Conservation (phyloP, 768 basidiomycete genomes). For the Mycena albidolilacea region DNA sequence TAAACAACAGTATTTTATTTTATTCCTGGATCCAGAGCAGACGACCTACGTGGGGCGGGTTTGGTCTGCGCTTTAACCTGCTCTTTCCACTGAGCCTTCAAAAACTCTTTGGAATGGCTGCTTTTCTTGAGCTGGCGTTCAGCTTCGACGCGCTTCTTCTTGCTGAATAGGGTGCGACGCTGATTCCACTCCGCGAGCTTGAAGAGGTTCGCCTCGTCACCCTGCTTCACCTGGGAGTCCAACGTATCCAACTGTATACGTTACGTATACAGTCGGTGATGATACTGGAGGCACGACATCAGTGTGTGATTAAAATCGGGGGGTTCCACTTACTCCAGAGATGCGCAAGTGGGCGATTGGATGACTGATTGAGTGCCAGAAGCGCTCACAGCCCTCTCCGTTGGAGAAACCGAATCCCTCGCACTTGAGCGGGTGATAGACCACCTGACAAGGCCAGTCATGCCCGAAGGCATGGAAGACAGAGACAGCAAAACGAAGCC, state of each 20-base stretch:
- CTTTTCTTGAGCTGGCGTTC: not conserved
- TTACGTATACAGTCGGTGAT: constrained; percentile 46
- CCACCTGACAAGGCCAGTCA: constrained; percentile 55
- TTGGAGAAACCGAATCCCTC: constrained; percentile 48
- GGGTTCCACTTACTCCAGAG: constrained; percentile 44
- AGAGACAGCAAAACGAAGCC: constrained; percentile 49
- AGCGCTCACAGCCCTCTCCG: constrained; percentile 50
- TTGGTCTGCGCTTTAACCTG: constrained; percentile 26
- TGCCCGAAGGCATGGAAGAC: constrained; percentile 60
- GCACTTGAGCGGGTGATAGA: constrained; percentile 53
- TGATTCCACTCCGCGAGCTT: constrained; percentile 35
- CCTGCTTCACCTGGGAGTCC: constrained; percentile 44
- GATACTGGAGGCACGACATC: constrained; percentile 30
- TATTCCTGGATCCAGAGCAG: not conserved
- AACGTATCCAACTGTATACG: no score
- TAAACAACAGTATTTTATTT: not conserved
- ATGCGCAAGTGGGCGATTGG: constrained; percentile 46
- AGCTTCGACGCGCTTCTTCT: constrained; percentile 27
- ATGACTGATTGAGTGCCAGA: constrained; percentile 50
- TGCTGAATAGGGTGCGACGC: not conserved
- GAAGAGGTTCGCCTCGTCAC: constrained; percentile 31
- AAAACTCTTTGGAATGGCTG: not conserved
- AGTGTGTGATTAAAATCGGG: not conserved
- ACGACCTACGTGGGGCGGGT: not conserved
- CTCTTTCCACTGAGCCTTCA: constrained; percentile 4